Evolutionary conservation across 345 rosid species (phyloP).

Genomic region (Melastoma malabathricum): DNA sequence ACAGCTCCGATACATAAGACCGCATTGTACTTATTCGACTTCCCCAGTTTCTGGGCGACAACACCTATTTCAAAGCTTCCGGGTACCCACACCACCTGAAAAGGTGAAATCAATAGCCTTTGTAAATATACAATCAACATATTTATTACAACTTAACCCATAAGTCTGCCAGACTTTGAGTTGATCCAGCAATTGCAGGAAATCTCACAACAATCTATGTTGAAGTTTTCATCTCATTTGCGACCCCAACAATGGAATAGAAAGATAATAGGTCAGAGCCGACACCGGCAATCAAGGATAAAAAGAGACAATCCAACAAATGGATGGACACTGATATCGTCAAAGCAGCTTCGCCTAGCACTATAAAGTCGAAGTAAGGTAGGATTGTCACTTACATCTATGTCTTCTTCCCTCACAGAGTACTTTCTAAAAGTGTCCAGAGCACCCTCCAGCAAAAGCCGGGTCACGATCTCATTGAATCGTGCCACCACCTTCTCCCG

Average conservation of each 20-base stretch:
- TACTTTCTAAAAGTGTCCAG: slow-evolving; percentile 68
- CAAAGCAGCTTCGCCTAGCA: too few relatives aligned
- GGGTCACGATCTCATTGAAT: slow-evolving; percentile 88
- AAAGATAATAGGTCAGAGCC: too few relatives aligned
- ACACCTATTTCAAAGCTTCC: slow-evolving; percentile 77
- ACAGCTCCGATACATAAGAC: slow-evolving; percentile 91
- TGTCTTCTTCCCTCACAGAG: slow-evolving; percentile 71
- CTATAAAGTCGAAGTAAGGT: background rate
- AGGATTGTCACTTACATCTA: slow-evolving; percentile 29
- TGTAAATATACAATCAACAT: background rate
- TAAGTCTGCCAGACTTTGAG: background rate
- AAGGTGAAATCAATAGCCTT: background rate
- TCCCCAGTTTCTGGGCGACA: slow-evolving; percentile 69
- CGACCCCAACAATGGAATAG: too few relatives aligned
- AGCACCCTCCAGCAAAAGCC: slow-evolving; percentile 73
- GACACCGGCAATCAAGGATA: too few relatives aligned
- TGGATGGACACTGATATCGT: too few relatives aligned
- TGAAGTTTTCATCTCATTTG: background rate
- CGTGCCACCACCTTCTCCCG: slow-evolving; percentile 71
- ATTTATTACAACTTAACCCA: background rate
- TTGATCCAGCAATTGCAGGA: too few relatives aligned
- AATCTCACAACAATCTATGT: background rate
- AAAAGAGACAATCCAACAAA: too few relatives aligned
- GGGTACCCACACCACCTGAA: slow-evolving; percentile 94
- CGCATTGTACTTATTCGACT: slow-evolving; percentile 57